These are phyloP conservation scores for Erodium chrysanthum DNA, from an alignment of 441 rosid genomes.

Conservation along the genomic window DNA sequence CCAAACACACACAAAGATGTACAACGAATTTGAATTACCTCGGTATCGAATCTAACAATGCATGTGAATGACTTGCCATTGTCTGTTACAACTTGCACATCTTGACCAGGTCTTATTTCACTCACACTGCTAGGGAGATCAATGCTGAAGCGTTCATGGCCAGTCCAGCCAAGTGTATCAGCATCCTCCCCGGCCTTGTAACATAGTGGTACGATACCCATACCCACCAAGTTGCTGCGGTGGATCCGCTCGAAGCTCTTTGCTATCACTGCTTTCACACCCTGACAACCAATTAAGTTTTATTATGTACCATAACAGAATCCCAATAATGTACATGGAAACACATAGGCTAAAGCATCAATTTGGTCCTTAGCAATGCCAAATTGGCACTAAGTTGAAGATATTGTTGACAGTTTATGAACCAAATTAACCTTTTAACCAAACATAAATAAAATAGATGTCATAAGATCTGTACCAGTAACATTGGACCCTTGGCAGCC, in stretches of 20 bases:
- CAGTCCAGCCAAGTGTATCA: constrained; percentile 67
- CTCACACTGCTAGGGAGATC: constrained; percentile 53
- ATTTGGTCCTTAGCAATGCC: not conserved
- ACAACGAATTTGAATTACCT: constrained; percentile 33
- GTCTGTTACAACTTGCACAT: constrained; percentile 54
- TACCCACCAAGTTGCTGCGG: constrained; percentile 80
- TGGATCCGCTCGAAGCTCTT: constrained; percentile 91
- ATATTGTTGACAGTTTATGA: not conserved
- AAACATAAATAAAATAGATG: not conserved
- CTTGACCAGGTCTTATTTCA: constrained; percentile 82
- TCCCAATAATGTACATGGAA: not conserved
- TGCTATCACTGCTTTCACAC: constrained; percentile 83
- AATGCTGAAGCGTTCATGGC: constrained; percentile 62
- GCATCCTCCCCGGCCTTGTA: constrained; percentile 83
- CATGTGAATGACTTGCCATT: constrained; percentile 69
- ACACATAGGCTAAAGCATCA: not conserved
- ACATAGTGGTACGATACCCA: constrained; percentile 79
- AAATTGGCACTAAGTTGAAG: not conserved
- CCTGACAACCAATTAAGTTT: constrained; percentile 31
- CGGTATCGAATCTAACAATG: constrained; percentile 66
- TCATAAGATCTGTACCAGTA: constrained; percentile 41
- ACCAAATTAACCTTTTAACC: not conserved
- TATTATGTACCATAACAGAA: not conserved
- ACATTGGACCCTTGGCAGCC: constrained; percentile 98
- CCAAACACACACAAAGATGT: not conserved